Evolutionary conservation across 2,329 filamentous ascomycete genomes (phyloP).

Genomic region (Ophiostoma montium): DNA sequence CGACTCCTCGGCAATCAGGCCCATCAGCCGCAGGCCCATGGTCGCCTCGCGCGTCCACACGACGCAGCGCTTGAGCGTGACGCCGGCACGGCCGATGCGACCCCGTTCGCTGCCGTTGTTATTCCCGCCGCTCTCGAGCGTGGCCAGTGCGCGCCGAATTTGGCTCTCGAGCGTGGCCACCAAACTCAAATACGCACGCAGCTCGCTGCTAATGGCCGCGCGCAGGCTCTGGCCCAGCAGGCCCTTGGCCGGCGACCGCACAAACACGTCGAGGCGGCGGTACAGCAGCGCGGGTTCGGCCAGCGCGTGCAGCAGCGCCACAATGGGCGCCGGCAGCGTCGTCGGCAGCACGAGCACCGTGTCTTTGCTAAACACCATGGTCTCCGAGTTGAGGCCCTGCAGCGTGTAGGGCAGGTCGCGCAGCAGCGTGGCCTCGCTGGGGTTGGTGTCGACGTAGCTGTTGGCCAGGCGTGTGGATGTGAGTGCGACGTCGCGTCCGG

Average conservation of each 20-base stretch:
- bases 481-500: slow-evolving; percentile 30
- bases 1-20: slow-evolving; percentile 83
- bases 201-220: slow-evolving; percentile 69
- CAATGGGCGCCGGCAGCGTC: slow-evolving; percentile 67
- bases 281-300: slow-evolving; percentile 93
- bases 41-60: slow-evolving; percentile 97
- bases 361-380: slow-evolving; percentile 59
- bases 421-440: slow-evolving; percentile 51
- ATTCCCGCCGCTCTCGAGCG: slow-evolving; percentile 30
- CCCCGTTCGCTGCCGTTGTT: slow-evolving; percentile 25
- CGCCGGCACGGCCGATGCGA: slow-evolving; percentile 70
- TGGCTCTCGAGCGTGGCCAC: slow-evolving; percentile 89
- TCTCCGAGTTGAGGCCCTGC: slow-evolving; percentile 79
- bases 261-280: slow-evolving; percentile 63
- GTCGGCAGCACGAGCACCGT: slow-evolving; percentile 61
- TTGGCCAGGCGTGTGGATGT: slow-evolving; percentile 44
- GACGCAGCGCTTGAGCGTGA: slow-evolving; percentile 88
- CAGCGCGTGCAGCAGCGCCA: slow-evolving; percentile 76
- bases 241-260: slow-evolving; percentile 66
- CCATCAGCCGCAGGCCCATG: slow-evolving; percentile 87
- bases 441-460: slow-evolving; percentile 42
- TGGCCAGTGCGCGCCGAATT: slow-evolving; percentile 66
- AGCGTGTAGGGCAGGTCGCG: slow-evolving; percentile 84
- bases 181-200: slow-evolving; percentile 78
- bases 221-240: slow-evolving; percentile 85